Conservation (phyloP, 2,329 filamentous ascomycete genomes). For the Xylaria sp. region DNA sequence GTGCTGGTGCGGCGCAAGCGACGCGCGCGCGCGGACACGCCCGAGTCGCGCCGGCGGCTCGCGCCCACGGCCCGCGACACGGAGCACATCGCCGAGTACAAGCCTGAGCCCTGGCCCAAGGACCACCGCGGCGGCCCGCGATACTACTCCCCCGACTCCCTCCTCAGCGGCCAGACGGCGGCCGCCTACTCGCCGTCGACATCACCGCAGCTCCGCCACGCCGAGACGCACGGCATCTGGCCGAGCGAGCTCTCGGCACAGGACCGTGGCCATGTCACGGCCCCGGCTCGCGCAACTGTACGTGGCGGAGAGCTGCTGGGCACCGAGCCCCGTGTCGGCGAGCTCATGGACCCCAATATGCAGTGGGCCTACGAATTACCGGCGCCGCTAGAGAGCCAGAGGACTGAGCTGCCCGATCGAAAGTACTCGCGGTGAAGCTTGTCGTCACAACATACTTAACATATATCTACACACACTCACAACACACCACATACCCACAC, state of each 20-base stretch:
- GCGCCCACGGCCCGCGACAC: constrained; percentile 13
- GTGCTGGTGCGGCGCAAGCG: constrained; percentile 33
- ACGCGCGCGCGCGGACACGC: constrained; percentile 21
- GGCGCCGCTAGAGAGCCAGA: constrained; percentile 38
- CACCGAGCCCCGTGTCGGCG: constrained; percentile 26
- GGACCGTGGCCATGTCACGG: constrained; percentile 11
- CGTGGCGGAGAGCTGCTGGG: constrained; percentile 27
- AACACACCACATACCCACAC: not conserved
- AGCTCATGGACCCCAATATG: constrained; percentile 41
- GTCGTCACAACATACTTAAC: not conserved
- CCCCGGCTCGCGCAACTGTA: not conserved
- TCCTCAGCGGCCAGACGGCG: constrained; percentile 8
- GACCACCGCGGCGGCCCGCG: constrained; percentile 16
- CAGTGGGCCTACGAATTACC: constrained; percentile 45
- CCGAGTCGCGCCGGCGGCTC: constrained; percentile 6
- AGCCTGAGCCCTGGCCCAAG: constrained; percentile 44
- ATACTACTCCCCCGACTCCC: constrained; percentile 35
- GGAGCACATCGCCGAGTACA: constrained; percentile 43
- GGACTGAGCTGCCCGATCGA: constrained; percentile 44
- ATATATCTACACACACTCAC: not conserved
- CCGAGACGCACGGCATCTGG: constrained; percentile 28
- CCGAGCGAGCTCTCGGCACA: constrained; percentile 33
- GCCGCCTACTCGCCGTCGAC: constrained; percentile 18
- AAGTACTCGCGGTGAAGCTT: constrained; percentile 42
- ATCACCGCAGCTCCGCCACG: constrained; percentile 1